Conservation (phyloP, 2,329 filamentous ascomycete species). For the Aspergillaceae sp. region DNA sequence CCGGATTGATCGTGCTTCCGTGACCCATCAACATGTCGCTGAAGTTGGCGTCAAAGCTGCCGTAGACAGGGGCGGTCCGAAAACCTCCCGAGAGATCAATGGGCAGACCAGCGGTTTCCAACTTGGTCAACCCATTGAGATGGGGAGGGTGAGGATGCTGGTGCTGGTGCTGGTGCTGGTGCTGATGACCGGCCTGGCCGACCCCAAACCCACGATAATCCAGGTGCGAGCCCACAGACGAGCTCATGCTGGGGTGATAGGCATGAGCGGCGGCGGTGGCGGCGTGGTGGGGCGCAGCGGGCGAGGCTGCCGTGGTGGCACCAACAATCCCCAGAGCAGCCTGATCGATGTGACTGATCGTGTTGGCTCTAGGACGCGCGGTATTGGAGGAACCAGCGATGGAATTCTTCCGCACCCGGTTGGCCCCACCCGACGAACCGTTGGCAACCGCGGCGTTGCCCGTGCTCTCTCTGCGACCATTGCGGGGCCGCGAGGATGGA, state of each 20-base stretch:
- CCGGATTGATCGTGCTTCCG: constrained; percentile 53
- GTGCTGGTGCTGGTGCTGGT: background rate
- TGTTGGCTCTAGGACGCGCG: constrained; percentile 87
- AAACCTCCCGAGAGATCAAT: constrained; percentile 60
- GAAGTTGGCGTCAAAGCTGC: constrained; percentile 63
- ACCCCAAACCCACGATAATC: constrained; percentile 57
- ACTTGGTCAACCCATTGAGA: constrained; percentile 63
- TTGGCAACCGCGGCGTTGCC: constrained; percentile 53
- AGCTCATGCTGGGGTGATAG: constrained; percentile 67
- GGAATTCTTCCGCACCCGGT: constrained; percentile 85
- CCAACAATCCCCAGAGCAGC: constrained; percentile 58
- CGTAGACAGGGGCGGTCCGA: constrained; percentile 68
- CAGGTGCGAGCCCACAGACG: constrained; percentile 46
- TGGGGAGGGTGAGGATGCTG: constrained; percentile 43
- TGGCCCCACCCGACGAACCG: constrained; percentile 48
- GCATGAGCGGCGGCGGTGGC: constrained; percentile 52
- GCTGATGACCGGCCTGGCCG: constrained; percentile 9
- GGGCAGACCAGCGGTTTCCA: constrained; percentile 68
- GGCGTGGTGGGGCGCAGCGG: constrained; percentile 8
- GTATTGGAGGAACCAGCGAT: constrained; percentile 54
- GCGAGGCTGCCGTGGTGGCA: constrained; percentile 14
- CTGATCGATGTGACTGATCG: constrained; percentile 85
- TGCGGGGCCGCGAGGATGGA: constrained; percentile 75
- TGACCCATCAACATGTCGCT: constrained; percentile 62
- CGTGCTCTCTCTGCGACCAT: constrained; percentile 74